Conservation (phyloP, 495 filamentous ascomycete species). For the Hypomontagnella submonticulosa region DNA sequence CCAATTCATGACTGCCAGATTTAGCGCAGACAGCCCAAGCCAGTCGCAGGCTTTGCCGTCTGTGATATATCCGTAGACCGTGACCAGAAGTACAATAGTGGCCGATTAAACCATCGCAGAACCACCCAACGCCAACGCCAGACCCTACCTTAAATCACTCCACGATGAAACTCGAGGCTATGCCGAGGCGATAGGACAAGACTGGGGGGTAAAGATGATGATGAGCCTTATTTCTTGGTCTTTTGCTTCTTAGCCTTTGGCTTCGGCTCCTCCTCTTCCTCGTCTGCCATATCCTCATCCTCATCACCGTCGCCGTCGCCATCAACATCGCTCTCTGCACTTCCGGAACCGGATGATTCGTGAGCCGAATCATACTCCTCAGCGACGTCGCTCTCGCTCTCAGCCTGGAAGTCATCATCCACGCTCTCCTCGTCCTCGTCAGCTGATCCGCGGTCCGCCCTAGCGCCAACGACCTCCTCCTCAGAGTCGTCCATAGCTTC, state of each 20-base stretch:
- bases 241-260: slow-evolving; percentile 64
- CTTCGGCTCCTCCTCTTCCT: slow-evolving; percentile 51
- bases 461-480: slow-evolving; percentile 81
- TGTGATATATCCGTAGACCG: background rate
- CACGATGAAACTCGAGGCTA: slow-evolving; percentile 26
- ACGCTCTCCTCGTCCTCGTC: slow-evolving; percentile 95
- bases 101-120: slow-evolving; percentile 11
- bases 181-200: slow-evolving; percentile 15
- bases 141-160: slow-evolving; percentile 24
- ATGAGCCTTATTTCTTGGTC: slow-evolving; percentile 41
- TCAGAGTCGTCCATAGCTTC: slow-evolving; percentile 80
- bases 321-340: slow-evolving; percentile 65
- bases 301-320: slow-evolving; percentile 50
- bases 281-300: slow-evolving; percentile 46
- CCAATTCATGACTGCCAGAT: slow-evolving; percentile 2
- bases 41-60: background rate
- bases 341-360: slow-evolving; percentile 80
- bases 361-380: slow-evolving; percentile 95
- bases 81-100: slow-evolving; percentile 14
- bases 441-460: slow-evolving; percentile 84
- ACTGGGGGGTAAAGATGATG: background rate
- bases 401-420: slow-evolving; percentile 95
- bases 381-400: slow-evolving; percentile 91
- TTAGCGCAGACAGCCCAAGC: background rate
- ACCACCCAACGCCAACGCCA: slow-evolving; percentile 38